A percentile compares a stretch with the other conserved stretches of the same genome.
phyloP scores from a whole-genome alignment of 495 filamentous ascomycete species.

The Aspergillus diversus region DNA sequence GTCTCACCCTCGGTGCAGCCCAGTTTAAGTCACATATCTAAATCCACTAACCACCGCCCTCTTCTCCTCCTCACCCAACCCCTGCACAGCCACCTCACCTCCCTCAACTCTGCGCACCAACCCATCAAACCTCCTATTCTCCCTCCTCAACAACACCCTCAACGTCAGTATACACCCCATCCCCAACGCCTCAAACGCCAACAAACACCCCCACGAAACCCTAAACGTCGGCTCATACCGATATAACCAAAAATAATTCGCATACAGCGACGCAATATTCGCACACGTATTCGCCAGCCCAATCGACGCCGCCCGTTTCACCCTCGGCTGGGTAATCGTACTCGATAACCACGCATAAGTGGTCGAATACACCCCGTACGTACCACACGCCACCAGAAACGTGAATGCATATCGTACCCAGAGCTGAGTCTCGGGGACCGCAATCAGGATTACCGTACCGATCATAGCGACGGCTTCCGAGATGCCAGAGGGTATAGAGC shows the following conservation, averaged over 20 bases:
- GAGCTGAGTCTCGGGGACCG: not conserved
- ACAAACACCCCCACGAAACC: not conserved
- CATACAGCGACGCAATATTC: not conserved
- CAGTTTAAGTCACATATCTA: not conserved
- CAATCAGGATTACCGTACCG: not conserved
- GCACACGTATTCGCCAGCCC: not conserved
- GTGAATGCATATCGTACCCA: not conserved
- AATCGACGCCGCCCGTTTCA: not conserved
- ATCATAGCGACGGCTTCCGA: not conserved
- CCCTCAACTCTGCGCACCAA: not conserved
- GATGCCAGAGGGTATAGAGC: not conserved
- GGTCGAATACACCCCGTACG: not conserved
- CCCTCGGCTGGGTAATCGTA: not conserved
- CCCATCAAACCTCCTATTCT: not conserved
- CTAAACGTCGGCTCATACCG: not conserved
- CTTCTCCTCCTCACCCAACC: not conserved
- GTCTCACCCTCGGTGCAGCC: not conserved
- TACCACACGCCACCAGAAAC: not conserved
- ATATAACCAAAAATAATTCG: not conserved
- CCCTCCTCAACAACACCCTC: not conserved
- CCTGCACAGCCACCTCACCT: not conserved
- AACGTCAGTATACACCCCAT: not conserved
- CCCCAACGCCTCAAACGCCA: not conserved
- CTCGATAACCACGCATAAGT: not conserved
- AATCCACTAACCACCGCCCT: not conserved